A percentile compares a stretch with the other conserved stretches of the same genome.
phyloP scores from a whole-genome alignment of 768 basidiomycete species.

The Kwoniella dendrophila region DNA sequence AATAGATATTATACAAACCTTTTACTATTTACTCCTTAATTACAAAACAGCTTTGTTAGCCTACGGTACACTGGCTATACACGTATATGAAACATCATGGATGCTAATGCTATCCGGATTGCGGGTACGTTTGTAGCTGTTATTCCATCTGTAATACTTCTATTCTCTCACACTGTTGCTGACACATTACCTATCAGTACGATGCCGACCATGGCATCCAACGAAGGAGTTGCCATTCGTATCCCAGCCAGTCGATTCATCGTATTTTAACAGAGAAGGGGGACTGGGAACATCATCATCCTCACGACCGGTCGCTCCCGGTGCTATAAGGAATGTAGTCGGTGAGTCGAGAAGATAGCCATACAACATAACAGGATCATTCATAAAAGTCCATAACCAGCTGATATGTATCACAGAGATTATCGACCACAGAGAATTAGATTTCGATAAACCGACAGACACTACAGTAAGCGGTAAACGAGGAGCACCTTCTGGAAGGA shows the following conservation, averaged over 20 bases:
- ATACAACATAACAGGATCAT: constrained; percentile 64
- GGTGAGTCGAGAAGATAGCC: constrained; percentile 46
- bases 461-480: constrained; percentile 57
- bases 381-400: background rate
- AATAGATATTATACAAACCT: too few species aligned
- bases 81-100: constrained; percentile 11
- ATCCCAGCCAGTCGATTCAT: constrained; percentile 64
- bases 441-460: constrained; percentile 93
- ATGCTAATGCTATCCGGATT: constrained; percentile 52
- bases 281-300: constrained; percentile 62
- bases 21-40: too few species aligned
- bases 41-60: background rate
- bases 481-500: constrained; percentile 63
- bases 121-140: constrained; percentile 37
- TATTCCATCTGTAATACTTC: background rate
- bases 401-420: constrained; percentile 67
- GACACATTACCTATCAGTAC: constrained; percentile 62
- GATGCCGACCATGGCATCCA: constrained; percentile 81
- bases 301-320: constrained; percentile 29
- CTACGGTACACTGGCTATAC: background rate
- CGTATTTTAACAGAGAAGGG: constrained; percentile 77
- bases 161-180: background rate
- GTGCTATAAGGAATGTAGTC: constrained; percentile 51
- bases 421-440: constrained; percentile 89
- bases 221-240: constrained; percentile 86